A percentile compares a stretch with the other conserved stretches of the same genome.
Conservation (phyloP, 1,139 yeast genomes). For the Pichia sp. region DNA sequence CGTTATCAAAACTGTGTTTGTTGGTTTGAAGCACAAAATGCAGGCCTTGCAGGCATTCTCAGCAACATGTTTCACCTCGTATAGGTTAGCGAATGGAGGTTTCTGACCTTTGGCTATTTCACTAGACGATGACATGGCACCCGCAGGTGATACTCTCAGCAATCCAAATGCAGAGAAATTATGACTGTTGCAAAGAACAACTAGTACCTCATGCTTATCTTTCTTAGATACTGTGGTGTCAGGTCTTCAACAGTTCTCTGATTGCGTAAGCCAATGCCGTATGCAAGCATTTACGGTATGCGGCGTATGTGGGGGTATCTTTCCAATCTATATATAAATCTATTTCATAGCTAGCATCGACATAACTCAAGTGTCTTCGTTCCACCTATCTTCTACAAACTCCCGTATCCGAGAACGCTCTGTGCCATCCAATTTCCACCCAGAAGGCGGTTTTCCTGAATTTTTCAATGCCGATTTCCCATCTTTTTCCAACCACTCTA, state of each 20-base stretch:
- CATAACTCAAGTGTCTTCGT: neutral
- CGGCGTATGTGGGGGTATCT: neutral
- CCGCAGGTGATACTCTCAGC: neutral
- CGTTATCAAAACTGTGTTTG: slow-evolving; percentile 42
- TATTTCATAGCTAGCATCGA: neutral
- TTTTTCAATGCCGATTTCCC: slow-evolving; percentile 14
- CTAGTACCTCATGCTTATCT: neutral
- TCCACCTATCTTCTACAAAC: slow-evolving; percentile 2
- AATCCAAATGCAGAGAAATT: neutral
- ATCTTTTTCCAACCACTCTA: slow-evolving; percentile 25
- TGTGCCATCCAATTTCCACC: slow-evolving; percentile 5
- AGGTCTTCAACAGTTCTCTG: neutral
- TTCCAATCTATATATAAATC: no score
- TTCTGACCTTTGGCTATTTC: neutral
- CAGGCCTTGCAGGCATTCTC: slow-evolving; percentile 43
- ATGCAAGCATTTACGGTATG: neutral
- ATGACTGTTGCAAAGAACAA: neutral
- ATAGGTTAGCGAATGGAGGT: slow-evolving; percentile 43
- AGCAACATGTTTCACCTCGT: slow-evolving; percentile 41
- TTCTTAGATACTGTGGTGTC: neutral
- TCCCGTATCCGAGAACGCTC: neutral
- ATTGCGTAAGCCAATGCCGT: slow-evolving; percentile 14
- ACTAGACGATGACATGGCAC: neutral
- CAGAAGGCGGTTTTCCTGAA: slow-evolving; percentile 1
- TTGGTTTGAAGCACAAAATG: slow-evolving; percentile 45